Evolutionary conservation across 148 eudicot genomes (phyloP).

Genomic region (Salicornia ramosissima): DNA sequence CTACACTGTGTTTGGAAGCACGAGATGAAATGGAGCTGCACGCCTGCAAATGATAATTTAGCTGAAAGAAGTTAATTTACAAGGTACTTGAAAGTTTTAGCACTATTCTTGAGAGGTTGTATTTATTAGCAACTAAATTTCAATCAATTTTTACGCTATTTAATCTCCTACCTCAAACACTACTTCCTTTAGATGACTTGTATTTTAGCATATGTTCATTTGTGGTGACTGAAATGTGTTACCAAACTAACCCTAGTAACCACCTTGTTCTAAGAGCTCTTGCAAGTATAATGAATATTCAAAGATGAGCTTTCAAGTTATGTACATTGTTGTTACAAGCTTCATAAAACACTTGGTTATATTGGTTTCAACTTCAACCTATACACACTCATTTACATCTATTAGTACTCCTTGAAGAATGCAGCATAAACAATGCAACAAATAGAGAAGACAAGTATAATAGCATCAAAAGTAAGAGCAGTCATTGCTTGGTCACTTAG

Average conservation of each 20-base stretch:
- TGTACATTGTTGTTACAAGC: conserved; percentile 3
- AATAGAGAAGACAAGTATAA: conserved; percentile 46
- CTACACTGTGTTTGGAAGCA: too few species aligned
- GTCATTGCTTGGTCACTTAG: conserved; percentile 75
- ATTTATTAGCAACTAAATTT: too few species aligned
- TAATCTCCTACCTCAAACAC: too few species aligned
- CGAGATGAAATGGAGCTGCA: too few species aligned
- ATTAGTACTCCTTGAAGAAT: conserved; percentile 56
- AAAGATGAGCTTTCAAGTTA: not conserved
- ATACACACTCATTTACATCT: not conserved
- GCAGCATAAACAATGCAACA: conserved; percentile 58
- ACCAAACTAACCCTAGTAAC: not conserved
- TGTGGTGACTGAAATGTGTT: too few species aligned
- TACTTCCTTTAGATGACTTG: too few species aligned
- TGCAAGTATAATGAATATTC: not conserved
- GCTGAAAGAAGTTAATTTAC: too few species aligned
- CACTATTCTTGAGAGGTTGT: too few species aligned
- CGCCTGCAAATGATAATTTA: too few species aligned
- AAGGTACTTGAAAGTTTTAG: too few species aligned
- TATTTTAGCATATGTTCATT: too few species aligned
- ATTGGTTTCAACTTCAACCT: not conserved
- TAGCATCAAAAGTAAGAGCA: conserved; percentile 70
- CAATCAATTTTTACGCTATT: too few species aligned
- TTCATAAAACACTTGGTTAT: not conserved
- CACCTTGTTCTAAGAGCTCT: not conserved